A percentile compares a stretch with the other conserved stretches of the same genome.
Evolutionary conservation across 2,329 filamentous ascomycete species (phyloP).

Genomic region (Stemphylium vesicarium): DNA sequence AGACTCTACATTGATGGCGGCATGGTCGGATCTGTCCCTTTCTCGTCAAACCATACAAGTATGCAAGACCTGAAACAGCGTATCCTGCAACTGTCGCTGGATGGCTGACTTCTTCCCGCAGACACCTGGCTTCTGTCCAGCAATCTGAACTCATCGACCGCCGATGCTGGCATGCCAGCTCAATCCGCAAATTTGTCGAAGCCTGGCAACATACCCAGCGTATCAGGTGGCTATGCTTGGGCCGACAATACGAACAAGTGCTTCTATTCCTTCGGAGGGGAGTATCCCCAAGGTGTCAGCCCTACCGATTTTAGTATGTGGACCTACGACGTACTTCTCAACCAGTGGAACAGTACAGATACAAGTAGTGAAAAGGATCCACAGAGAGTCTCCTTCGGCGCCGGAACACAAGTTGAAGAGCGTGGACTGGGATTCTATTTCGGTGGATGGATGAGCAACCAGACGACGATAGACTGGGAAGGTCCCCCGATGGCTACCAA

Average conservation of each 20-base stretch:
- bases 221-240: conserved; percentile 62
- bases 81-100: background rate
- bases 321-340: conserved; percentile 63
- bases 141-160: conserved; percentile 57
- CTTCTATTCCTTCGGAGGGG: conserved; percentile 68
- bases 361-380: conserved; percentile 48
- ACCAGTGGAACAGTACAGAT: conserved; percentile 62
- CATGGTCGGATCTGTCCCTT: conserved; percentile 32
- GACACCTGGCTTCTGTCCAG: conserved; percentile 64
- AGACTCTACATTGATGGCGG: conserved; percentile 67
- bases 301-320: conserved; percentile 60
- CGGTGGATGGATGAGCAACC: conserved; percentile 67
- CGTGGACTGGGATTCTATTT: conserved; percentile 66
- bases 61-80: conserved; percentile 33
- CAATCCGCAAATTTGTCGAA: conserved; percentile 66
- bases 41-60: conserved; percentile 60
- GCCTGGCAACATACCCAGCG: conserved; percentile 61
- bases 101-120: conserved; percentile 34
- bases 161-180: conserved; percentile 55
- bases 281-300: conserved; percentile 50
- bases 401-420: conserved; percentile 61
- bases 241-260: conserved; percentile 67
- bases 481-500: conserved; percentile 57
- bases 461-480: conserved; percentile 60
- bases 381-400: conserved; percentile 62